Evolutionary conservation across 108 stramenopile genomes (phyloP).

Genomic region (Cyclotella choctawhatcheeana): DNA sequence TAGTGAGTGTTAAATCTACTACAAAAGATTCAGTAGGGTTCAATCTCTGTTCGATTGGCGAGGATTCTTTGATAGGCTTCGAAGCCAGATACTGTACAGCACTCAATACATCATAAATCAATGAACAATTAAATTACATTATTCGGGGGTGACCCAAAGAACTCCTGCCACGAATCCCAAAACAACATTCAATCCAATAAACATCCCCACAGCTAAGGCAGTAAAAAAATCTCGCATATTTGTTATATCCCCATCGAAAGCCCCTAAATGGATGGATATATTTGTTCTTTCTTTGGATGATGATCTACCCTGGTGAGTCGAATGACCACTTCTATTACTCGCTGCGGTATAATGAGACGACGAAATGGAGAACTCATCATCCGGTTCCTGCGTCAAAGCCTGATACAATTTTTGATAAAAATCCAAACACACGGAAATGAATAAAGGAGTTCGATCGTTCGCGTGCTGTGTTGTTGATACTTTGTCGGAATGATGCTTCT

Average conservation of each 20-base stretch:
- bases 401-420: conserved; percentile 30
- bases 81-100: conserved; percentile 30
- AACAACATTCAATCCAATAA: conserved; percentile 65
- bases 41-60: conserved; percentile 30
- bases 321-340: not conserved
- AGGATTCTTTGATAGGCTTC: conserved; percentile 44
- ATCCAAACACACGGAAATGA: conserved; percentile 27
- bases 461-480: not conserved
- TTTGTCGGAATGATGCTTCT: not conserved
- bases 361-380: not conserved
- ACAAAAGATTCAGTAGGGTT: conserved; percentile 7
- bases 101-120: not conserved
- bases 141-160: conserved; percentile 60
- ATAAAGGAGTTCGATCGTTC: conserved; percentile 4
- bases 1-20: conserved; percentile 38
- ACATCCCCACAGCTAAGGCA: conserved; percentile 62
- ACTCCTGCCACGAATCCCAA: conserved; percentile 73
- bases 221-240: conserved; percentile 53
- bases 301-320: not conserved
- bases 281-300: not conserved
- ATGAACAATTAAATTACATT: too few relatives aligned
- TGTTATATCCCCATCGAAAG: conserved; percentile 61
- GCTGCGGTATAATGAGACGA: not conserved
- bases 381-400: conserved; percentile 7
- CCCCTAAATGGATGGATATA: conserved; percentile 25